A percentile compares a stretch with the other conserved stretches of the same genome.
Conservation (phyloP, 805 yeast genomes). For the Candida coquimbonensis region DNA sequence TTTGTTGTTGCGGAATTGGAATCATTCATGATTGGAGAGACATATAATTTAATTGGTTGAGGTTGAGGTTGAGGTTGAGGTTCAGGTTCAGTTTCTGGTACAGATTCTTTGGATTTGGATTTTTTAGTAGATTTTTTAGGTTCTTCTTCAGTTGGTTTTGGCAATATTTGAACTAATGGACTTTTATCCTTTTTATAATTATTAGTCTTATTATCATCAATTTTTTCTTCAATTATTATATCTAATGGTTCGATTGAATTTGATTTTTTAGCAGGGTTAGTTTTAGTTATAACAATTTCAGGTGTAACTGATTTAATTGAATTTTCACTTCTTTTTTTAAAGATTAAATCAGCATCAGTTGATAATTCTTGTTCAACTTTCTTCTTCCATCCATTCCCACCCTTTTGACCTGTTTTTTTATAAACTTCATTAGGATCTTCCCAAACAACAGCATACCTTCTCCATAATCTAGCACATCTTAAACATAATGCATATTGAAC, state of each 20-base stretch:
- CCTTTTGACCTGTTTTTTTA: constrained; percentile 34
- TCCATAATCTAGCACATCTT: constrained; percentile 88
- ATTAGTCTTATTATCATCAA: not conserved
- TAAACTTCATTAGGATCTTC: constrained; percentile 65
- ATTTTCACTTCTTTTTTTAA: constrained; percentile 35
- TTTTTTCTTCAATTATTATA: not conserved
- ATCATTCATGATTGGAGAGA: constrained; percentile 5
- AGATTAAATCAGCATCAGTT: constrained; percentile 51
- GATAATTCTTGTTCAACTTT: constrained; percentile 61
- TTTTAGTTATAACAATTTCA: not conserved
- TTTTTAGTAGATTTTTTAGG: not conserved
- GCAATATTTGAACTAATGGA: not conserved
- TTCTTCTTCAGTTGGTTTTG: not conserved
- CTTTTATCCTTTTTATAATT: not conserved
- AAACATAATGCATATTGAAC: constrained; percentile 60
- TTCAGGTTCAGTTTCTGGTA: not conserved
- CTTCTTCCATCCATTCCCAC: constrained; percentile 51
- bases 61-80: not conserved
- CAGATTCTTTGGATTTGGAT: not conserved
- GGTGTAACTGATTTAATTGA: not conserved
- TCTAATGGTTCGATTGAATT: constrained; percentile 4
- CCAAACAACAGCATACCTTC: constrained; percentile 86
- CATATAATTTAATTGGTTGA: constrained; percentile 4
- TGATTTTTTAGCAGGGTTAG: constrained; percentile 1
- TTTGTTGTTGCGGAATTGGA: not conserved